Base-by-base conservation (phyloP, 1,139 yeast species). In the Eremothecium gossypii region DNA sequence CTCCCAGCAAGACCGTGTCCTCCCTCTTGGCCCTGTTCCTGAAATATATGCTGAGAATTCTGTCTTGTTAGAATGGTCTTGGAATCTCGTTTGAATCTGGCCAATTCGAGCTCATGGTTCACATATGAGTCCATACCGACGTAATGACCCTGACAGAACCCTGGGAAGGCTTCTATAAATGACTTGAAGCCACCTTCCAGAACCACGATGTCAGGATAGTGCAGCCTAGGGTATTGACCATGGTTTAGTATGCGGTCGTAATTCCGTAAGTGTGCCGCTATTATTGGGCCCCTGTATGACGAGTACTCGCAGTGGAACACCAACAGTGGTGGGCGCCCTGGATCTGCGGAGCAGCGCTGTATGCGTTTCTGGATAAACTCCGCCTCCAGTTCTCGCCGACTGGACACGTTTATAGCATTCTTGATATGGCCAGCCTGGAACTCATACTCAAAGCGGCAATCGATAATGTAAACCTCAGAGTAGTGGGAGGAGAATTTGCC, bases 301-400 rank as follows among this genome's bases (percentile, higher is more conserved):
- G 95, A 82, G 60, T 86, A 89, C 63, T 91, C 98, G 65, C 98
- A 91, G 63, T 91, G 97, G 66, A 91, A 89, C 10, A 93, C 71
- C 13, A 89, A 63, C 44, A 91, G 64, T 14, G 65, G 62, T 39
- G 71, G 66, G 42, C 62, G 58, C 40, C 57, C 49, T 30, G 42
- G 17, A 43, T 50, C 20, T 8, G 17, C 27, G 12, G 23, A 33
- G 29, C 43, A 31, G 26, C 44, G 34, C 17, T 36, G 31, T 9
- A 40, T 45, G 17, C 47, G 38, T 27, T 47, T 42, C 28, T 53
- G 45, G 30, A 51, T 42, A 33, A 53, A 43, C 44, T 50, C 49
- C 26, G 38, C 45, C 42, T 48, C 57, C 40, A 91, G 66, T 40
- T 76, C 79, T 45, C 75, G 76, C 51, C 83, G 81, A 37, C 83